These are phyloP conservation scores for Hanseniaspora uvarum DNA, from an alignment of 1,139 yeast species.

Conservation along the genomic window DNA sequence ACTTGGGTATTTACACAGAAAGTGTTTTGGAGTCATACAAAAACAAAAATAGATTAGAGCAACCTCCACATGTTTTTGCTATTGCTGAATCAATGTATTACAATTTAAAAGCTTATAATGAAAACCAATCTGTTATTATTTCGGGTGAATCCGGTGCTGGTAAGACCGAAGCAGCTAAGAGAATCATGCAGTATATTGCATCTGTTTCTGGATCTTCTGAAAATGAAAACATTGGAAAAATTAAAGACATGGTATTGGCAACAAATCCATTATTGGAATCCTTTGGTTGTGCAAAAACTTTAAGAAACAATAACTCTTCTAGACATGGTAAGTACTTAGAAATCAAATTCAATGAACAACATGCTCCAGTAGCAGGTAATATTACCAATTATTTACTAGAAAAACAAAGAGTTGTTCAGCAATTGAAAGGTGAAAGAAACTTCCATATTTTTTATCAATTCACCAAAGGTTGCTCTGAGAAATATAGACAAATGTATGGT, in stretches of 20 bases:
- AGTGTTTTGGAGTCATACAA: conserved; percentile 64
- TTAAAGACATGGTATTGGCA: conserved; percentile 95
- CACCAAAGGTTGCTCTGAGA: conserved; percentile 81
- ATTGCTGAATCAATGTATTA: conserved; percentile 96
- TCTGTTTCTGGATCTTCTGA: conserved; percentile 55
- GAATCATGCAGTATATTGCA: conserved; percentile 97
- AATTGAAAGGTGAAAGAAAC: conserved; percentile 82
- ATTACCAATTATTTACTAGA: conserved; percentile 90
- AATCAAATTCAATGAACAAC: conserved; percentile 69
- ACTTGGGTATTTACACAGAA: conserved; percentile 85
- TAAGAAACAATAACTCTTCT: conserved; percentile 90
- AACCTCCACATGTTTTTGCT: conserved; percentile 98
- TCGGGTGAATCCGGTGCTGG: conserved; percentile 99
- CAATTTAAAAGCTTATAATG: conserved; percentile 86
- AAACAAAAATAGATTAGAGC: conserved; percentile 89
- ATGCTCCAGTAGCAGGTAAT: conserved; percentile 89
- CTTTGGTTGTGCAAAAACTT: conserved; percentile 96
- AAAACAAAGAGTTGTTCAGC: conserved; percentile 91
- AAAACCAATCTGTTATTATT: conserved; percentile 93
- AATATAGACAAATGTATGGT: conserved; percentile 73
- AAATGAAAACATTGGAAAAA: conserved; percentile 58
- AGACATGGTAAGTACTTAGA: conserved; percentile 96
- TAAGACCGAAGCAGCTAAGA: conserved; percentile 95
- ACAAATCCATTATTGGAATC: conserved; percentile 94
- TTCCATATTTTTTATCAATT: conserved; percentile 96